Conservation (phyloP, 331 rosid species). For the Saraca asoca region DNA sequence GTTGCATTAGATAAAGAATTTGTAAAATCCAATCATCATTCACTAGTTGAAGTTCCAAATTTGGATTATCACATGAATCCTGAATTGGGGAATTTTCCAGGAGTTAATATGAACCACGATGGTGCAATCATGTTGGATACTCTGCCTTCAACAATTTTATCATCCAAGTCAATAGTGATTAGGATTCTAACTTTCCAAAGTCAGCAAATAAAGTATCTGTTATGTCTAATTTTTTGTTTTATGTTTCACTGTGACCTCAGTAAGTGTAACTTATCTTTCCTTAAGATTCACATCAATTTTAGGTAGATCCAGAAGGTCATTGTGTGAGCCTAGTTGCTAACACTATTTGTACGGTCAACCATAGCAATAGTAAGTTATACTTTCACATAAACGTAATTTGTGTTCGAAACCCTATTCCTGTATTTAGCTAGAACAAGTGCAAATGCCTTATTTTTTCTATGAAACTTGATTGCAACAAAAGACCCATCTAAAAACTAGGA, state of each 20-base stretch:
- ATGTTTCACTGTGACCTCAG: background rate
- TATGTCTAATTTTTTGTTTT: constrained; percentile 10
- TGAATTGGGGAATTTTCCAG: constrained; percentile 19
- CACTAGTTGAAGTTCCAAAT: constrained; percentile 24
- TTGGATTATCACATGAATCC: constrained; percentile 20
- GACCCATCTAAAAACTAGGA: constrained; percentile 27
- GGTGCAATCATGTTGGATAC: constrained; percentile 21
- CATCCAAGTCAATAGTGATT: constrained; percentile 30
- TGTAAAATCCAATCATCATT: constrained; percentile 19
- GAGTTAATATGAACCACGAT: constrained; percentile 23
- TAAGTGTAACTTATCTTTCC: constrained; percentile 5
- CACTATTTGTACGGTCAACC: constrained; percentile 1
- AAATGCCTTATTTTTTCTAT: background rate
- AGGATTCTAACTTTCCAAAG: constrained; percentile 18
- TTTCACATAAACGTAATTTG: background rate
- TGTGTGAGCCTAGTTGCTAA: constrained; percentile 15
- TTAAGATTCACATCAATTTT: constrained; percentile 26
- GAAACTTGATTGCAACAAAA: constrained; percentile 6
- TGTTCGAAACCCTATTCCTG: background rate
- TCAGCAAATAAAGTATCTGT: constrained; percentile 35
- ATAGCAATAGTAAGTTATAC: constrained; percentile 33
- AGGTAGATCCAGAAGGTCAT: constrained; percentile 30
- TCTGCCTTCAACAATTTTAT: constrained; percentile 10
- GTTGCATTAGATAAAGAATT: constrained; percentile 28
- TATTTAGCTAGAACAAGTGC: constrained; percentile 15